These are phyloP conservation scores for Diddensiella caesifluorescens DNA, from an alignment of 805 yeast species.

Conservation along the genomic window DNA sequence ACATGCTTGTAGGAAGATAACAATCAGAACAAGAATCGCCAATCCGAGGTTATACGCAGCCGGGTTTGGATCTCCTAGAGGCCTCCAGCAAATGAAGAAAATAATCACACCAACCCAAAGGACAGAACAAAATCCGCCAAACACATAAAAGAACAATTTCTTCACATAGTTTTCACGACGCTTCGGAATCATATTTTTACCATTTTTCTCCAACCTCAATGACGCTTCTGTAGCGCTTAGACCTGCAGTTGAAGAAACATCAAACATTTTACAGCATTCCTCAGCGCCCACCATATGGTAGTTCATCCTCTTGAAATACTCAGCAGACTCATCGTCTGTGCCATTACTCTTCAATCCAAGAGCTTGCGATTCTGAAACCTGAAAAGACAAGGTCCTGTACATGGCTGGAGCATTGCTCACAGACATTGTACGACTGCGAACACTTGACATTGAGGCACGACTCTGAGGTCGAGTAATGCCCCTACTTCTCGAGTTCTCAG, in stretches of 20 bases:
- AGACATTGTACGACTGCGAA: conserved; percentile 1
- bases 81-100: conserved; percentile 43
- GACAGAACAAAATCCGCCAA: conserved; percentile 46
- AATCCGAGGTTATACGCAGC: conserved; percentile 38
- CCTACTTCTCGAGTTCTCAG: no score
- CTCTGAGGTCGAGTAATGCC: conserved; percentile 1
- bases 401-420: neutral
- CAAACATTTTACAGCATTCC: conserved; percentile 11
- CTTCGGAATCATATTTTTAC: conserved; percentile 12
- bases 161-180: conserved; percentile 19
- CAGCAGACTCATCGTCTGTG: conserved; percentile 6
- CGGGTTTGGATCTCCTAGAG: conserved; percentile 45
- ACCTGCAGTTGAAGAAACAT: conserved; percentile 9
- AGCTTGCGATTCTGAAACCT: conserved; percentile 11
- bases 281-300: conserved; percentile 8
- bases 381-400: conserved; percentile 14
- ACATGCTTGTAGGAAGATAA: conserved; percentile 39
- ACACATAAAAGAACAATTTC: conserved; percentile 38
- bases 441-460: conserved; percentile 2
- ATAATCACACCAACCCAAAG: conserved; percentile 40
- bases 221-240: conserved; percentile 4
- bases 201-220: conserved; percentile 11
- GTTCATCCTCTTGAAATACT: conserved; percentile 13
- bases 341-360: neutral
- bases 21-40: conserved; percentile 39